Evolutionary conservation across 2,329 filamentous ascomycete species (phyloP), one percentile per base, ranked within the genome.

Genomic region (Xylariaceae sp.): DNA sequence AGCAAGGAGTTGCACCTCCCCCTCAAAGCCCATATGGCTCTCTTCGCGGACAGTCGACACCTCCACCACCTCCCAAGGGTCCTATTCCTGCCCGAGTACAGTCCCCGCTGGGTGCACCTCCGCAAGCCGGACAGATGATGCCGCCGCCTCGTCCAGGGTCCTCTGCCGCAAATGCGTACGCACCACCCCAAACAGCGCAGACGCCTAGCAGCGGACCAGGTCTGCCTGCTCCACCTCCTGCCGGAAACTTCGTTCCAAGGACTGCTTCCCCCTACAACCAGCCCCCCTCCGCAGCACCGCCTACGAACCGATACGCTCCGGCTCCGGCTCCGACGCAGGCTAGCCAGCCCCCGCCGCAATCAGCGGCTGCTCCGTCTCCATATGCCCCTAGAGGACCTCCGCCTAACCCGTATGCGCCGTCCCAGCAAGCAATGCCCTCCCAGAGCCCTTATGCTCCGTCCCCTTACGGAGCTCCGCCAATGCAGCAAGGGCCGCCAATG

Each of bases 221-320:
- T 12, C 29, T 57, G 18, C 49, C 52, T 29, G 48, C 60, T 26
- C 54, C 61, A 33, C 73, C 73, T 28, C 69, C 78, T 26, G 72
- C 76, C 31, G 47, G 50, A 18, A 48, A 55, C 34, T 47, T 53
- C 14, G 72, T 86, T 32, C 73, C 79, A 15, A 79, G 87, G 43
- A 87, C 82, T 18, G 72, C 82, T 4, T 94, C 89, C 17, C 89
- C 89, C 5, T 95, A 94, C 59, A 87, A 89, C 50, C 76, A 83
- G 23, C 83, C 89, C 34, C 84, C 85, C 5, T 65, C 79, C 19
- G 72, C 68, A 13, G 67, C 76, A 5, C 79, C 84, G n/a, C 75
- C 81, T 5, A 72, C 77, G 8, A 86, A 77, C 63, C 70, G 86
- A 50, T 93, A 93, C 56, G 80, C 84, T 11, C 83, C 83, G 10